A percentile compares a stretch with the other conserved stretches of the same genome.
Evolutionary conservation across 306 rosid species (phyloP).

Genomic region (Pachyrhizus erosus): DNA sequence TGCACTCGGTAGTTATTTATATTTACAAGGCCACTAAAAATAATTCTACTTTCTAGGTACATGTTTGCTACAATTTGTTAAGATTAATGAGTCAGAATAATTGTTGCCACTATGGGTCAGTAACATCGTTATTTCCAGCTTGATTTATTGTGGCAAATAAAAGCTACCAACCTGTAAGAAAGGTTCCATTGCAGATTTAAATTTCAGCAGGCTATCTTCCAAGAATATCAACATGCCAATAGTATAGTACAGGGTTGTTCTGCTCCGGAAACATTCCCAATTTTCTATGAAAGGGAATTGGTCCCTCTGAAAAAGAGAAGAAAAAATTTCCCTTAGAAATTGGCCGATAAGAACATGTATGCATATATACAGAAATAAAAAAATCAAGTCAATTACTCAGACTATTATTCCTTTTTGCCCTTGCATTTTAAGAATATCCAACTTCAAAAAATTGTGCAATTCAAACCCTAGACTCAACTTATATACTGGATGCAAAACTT

Average conservation of each 20-base stretch:
- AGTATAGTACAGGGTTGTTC: slow-evolving; percentile 53
- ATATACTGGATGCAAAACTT: not conserved
- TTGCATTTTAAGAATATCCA: not conserved
- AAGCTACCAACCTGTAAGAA: slow-evolving; percentile 52
- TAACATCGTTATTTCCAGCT: not conserved
- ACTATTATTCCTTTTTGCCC: slow-evolving; percentile 5
- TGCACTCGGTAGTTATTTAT: not conserved
- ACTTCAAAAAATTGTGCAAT: slow-evolving; percentile 19
- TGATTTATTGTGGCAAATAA: not conserved
- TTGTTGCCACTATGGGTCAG: not conserved
- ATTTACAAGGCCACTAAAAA: not conserved
- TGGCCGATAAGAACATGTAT: not conserved
- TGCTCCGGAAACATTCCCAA: slow-evolving; percentile 51
- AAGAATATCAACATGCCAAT: slow-evolving; percentile 55
- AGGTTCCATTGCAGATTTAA: slow-evolving; percentile 57
- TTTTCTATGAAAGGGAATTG: slow-evolving; percentile 50
- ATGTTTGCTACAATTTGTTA: not conserved
- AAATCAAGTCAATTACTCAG: not conserved
- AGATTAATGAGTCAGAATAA: not conserved
- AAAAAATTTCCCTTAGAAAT: slow-evolving; percentile 5
- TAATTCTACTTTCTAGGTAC: not conserved
- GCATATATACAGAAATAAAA: not conserved
- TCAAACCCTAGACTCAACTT: not conserved
- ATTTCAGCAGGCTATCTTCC: slow-evolving; percentile 53
- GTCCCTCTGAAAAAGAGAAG: slow-evolving; percentile 49